Evolutionary conservation across 768 basidiomycete genomes (phyloP).

Genomic region (Auricularia sp.): DNA sequence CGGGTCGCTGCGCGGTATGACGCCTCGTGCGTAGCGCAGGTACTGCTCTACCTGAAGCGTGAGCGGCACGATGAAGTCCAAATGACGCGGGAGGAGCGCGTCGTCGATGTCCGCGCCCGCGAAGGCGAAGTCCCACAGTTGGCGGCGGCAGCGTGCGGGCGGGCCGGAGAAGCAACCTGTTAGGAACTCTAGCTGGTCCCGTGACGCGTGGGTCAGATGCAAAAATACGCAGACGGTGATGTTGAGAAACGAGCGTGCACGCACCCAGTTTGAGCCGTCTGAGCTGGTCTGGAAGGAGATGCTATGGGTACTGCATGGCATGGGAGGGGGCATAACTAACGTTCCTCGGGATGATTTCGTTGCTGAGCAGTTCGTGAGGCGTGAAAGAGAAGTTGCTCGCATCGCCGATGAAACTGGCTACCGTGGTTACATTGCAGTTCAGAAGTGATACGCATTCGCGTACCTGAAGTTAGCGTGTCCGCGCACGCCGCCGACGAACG

Average conservation of each 20-base stretch:
- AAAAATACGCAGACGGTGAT: too few relatives aligned
- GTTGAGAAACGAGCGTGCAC: background rate
- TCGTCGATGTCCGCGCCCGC: constrained; percentile 40
- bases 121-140: constrained; percentile 48
- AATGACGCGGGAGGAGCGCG: constrained; percentile 35
- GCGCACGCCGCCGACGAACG: constrained; percentile 40
- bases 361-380: constrained; percentile 28
- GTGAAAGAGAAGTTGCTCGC: constrained; percentile 32
- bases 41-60: constrained; percentile 43
- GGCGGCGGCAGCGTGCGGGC: constrained; percentile 30
- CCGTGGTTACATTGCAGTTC: background rate
- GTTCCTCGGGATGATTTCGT: constrained; percentile 37
- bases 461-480: constrained; percentile 44
- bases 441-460: background rate
- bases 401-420: constrained; percentile 40
- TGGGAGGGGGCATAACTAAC: constrained; percentile 12
- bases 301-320: constrained; percentile 1
- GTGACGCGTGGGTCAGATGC: background rate
- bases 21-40: constrained; percentile 30
- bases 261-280: constrained; percentile 44
- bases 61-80: constrained; percentile 37
- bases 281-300: constrained; percentile 34
- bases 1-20: constrained; percentile 31
- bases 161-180: constrained; percentile 40
- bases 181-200: constrained; percentile 36